Conservation (phyloP, 371 early-diverging fungal genomes). For the Sanchytrium tribonematis region DNA sequence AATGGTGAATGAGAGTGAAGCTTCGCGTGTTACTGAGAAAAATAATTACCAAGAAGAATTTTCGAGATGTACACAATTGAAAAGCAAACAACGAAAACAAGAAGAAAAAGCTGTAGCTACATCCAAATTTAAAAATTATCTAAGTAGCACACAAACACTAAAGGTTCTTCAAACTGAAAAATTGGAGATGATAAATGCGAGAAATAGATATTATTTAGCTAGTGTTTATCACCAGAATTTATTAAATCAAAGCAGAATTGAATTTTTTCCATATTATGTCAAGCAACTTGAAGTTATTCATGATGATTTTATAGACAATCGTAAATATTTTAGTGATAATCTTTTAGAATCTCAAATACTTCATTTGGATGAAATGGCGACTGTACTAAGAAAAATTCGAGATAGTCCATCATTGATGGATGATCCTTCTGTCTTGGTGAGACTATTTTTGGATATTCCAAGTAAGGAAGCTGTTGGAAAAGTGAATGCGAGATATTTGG, state of each 20-base stretch:
- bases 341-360: not conserved
- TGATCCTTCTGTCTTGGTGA: not conserved
- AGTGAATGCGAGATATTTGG: not conserved
- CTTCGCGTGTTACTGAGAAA: not conserved
- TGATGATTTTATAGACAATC: not conserved
- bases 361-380: not conserved
- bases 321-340: not conserved
- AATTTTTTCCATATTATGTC: not conserved
- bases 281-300: not conserved
- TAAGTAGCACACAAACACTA: not conserved
- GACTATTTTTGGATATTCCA: not conserved
- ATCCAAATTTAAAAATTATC: slow-evolving; percentile 1
- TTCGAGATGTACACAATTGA: not conserved
- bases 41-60: not conserved
- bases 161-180: not conserved
- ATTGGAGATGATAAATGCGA: not conserved
- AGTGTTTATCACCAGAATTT: not conserved
- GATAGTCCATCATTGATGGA: not conserved
- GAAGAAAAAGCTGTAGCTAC: not conserved
- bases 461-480: not conserved
- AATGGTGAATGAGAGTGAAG: not conserved
- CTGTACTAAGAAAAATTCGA: not conserved
- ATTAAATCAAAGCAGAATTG: not conserved
- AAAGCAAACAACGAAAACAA: not conserved
- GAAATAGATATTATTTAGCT: not conserved